phyloP scores from a whole-genome alignment of 768 basidiomycete genomes.

The Kondoa malvinella region DNA sequence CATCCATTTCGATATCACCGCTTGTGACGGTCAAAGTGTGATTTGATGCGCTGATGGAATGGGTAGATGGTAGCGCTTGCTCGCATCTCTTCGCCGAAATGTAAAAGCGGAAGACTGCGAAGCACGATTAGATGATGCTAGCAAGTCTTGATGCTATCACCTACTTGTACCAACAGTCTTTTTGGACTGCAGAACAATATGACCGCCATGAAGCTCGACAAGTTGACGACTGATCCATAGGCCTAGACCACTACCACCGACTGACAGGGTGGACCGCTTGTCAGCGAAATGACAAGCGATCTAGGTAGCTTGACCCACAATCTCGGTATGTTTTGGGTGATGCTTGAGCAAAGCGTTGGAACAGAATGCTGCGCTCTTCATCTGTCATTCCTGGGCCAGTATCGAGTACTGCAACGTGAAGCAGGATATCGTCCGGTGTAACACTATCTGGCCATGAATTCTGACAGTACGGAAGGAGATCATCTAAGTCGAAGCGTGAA shows the following conservation, averaged over 20 bases:
- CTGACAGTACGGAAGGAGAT: conserved; percentile 9
- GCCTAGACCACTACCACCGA: conserved; percentile 17
- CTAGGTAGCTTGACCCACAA: too few relatives aligned
- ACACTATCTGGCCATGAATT: conserved; percentile 1
- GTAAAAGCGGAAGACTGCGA: neutral
- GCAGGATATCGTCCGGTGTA: conserved; percentile 1
- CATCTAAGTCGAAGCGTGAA: neutral
- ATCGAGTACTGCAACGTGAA: conserved; percentile 11
- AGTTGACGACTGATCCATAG: conserved; percentile 14
- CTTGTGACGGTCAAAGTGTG: neutral
- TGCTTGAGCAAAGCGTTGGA: conserved; percentile 17
- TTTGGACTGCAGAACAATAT: conserved; percentile 9
- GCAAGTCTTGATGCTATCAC: conserved; percentile 9
- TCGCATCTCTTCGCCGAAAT: neutral
- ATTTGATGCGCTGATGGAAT: too few relatives aligned
- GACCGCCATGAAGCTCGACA: conserved; percentile 17
- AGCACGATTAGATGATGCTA: neutral
- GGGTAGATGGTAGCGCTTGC: too few relatives aligned
- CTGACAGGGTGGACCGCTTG: too few relatives aligned
- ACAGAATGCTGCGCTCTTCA: conserved; percentile 15
- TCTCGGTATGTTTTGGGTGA: conserved; percentile 16
- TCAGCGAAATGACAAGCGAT: too few relatives aligned
- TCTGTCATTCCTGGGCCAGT: conserved; percentile 12
- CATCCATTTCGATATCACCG: neutral
- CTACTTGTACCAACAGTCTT: conserved; percentile 14